phyloP scores from a whole-genome alignment of 306 rosid genomes.

The Fragaria nilgerrensis region DNA sequence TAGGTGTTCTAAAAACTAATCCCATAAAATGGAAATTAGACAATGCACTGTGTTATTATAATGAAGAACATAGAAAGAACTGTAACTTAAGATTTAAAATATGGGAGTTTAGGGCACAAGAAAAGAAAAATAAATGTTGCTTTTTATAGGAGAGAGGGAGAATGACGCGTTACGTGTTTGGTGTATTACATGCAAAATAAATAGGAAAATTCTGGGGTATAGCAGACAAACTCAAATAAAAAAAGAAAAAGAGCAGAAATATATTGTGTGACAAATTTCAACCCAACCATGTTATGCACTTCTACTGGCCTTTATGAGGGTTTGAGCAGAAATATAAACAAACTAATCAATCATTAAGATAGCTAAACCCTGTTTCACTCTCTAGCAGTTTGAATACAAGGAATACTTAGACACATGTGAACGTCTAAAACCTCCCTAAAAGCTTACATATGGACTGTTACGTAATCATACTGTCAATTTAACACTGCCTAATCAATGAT shows the following conservation, averaged over 20 bases:
- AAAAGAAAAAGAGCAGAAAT: neutral
- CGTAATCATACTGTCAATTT: neutral
- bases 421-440: neutral
- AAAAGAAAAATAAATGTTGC: neutral
- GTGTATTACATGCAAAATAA: slow-evolving; percentile 9
- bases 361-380: slow-evolving; percentile 3
- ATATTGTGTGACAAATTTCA: slow-evolving; percentile 22
- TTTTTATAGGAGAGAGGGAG: slow-evolving; percentile 15
- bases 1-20: slow-evolving; percentile 29
- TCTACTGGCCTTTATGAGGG: neutral
- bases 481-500: neutral
- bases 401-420: neutral
- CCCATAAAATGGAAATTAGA: slow-evolving; percentile 14
- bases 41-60: slow-evolving; percentile 19
- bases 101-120: neutral
- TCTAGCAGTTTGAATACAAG: neutral
- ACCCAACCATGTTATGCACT: slow-evolving; percentile 20
- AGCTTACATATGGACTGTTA: neutral
- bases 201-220: too few species aligned
- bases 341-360: neutral
- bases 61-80: neutral
- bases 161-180: slow-evolving; percentile 36
- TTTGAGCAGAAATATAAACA: neutral
- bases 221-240: too few species aligned
- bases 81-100: neutral